Evolutionary conservation across 106 monocot species (phyloP), one percentile per base, ranked within the genome.

Genomic region (Triglochin maritima): DNA sequence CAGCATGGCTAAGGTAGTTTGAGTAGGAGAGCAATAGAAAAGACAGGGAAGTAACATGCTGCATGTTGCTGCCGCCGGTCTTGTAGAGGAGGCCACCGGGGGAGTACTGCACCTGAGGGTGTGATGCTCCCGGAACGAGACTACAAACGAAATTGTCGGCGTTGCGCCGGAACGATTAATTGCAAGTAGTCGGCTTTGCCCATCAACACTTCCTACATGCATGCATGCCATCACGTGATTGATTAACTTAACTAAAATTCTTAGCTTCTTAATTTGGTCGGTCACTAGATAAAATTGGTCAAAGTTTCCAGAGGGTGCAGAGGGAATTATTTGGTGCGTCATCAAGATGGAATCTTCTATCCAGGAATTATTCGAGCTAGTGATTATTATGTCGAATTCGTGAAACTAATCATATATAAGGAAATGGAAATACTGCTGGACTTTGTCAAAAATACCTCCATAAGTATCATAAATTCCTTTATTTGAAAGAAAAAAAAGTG

Each of bases 61-160:
- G 95, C 95, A 95, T 95, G 80, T 95, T 95, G 79, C 90, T 90
- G n/a, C 85, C 90, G 42, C 87, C 83, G 47, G 70, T 50, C 81
- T 90, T 87, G 54, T 79, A 90, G 47, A 95, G 60, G 7, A 95
- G 73, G 7, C 95, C 94, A 3, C 95, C 90, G 52, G 94, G 94
- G 9, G 94, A 95, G 45, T 95, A 95, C 67, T 85, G 90, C 49
- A 95, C 82, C 54, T 95, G 90, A 1, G 87, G 82, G 59, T 81
- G 84, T 43, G 84, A 89, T 4, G 77, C 66, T 2, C 87, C 90
- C 0, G 94, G 94, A 3, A 95, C 77, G 4, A 95, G 81, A 4
- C 87, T 79, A 70, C 94, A 95, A 15, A 95, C 81, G 71, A 95
- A 95, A 57, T 83, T 80, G 53, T 90, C 87, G 13, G 90, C 94